Conservation (phyloP, 495 filamentous ascomycete species). For the Neurospora sp. region DNA sequence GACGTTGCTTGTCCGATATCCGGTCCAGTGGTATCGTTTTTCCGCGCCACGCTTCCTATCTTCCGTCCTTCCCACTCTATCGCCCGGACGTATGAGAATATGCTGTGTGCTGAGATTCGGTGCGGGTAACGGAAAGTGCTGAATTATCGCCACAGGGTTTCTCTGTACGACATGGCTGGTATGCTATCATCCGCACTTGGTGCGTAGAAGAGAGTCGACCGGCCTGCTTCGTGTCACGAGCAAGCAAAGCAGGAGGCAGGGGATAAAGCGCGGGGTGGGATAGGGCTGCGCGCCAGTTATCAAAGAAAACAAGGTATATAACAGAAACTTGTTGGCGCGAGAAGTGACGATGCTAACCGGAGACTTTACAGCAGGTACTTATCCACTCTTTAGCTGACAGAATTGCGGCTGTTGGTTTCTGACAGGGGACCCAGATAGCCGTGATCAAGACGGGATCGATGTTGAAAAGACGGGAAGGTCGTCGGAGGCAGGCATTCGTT, state of each 20-base stretch:
- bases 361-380: neutral
- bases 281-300: neutral
- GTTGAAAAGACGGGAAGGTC: slow-evolving; percentile 10
- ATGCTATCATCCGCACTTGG: neutral
- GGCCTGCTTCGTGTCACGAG: slow-evolving; percentile 1
- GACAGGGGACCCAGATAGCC: neutral
- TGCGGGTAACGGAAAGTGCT: slow-evolving; percentile 12
- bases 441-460: neutral
- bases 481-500: neutral
- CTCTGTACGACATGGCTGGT: slow-evolving; percentile 16
- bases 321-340: slow-evolving; percentile 1
- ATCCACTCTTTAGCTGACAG: neutral
- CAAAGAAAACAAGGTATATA: neutral
- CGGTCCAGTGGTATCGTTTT: neutral
- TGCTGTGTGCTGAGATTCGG: slow-evolving; percentile 5
- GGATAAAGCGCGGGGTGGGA: neutral
- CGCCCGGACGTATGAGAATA: neutral
- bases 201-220: neutral
- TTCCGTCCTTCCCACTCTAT: neutral
- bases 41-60: neutral
- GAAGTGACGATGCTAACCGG: neutral
- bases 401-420: neutral
- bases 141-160: slow-evolving; percentile 14
- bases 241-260: neutral
- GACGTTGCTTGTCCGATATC: neutral